phyloP scores from a whole-genome alignment of 345 rosid genomes.

The Eucalyptus melliodora region DNA sequence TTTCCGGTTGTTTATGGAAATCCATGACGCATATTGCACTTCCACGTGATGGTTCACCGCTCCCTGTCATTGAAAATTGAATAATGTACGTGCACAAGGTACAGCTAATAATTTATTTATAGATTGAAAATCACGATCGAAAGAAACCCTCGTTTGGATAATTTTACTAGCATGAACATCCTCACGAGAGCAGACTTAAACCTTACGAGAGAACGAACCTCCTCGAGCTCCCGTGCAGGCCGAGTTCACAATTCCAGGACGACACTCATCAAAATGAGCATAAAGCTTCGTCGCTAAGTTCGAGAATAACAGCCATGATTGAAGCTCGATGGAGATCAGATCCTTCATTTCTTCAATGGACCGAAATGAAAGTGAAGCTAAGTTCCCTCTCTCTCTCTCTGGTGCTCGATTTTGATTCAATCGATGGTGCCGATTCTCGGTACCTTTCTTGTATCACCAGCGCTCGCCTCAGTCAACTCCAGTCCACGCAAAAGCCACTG shows the following conservation, averaged over 20 bases:
- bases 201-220: no score
- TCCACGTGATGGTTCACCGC: background rate
- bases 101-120: rapidly evolving
- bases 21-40: background rate
- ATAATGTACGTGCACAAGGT: no score
- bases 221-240: no score
- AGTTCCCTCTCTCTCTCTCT: background rate
- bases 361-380: background rate
- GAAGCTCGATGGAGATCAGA: background rate
- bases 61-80: background rate
- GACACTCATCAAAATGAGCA: no score
- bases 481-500: background rate
- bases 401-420: background rate
- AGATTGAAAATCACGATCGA: rapidly evolving
- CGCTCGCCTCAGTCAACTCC: background rate
- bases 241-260: no score
- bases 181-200: no score
- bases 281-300: no score
- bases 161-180: rapidly evolving
- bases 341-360: background rate
- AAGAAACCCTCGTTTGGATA: background rate
- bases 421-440: rapidly evolving
- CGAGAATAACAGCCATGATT: background rate
- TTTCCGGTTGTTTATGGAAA: rapidly evolving
- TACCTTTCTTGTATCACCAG: background rate